Evolutionary conservation across 495 filamentous ascomycete species (phyloP), one percentile per base, ranked within the genome.

Genomic region (Xylaria bambusicola): DNA sequence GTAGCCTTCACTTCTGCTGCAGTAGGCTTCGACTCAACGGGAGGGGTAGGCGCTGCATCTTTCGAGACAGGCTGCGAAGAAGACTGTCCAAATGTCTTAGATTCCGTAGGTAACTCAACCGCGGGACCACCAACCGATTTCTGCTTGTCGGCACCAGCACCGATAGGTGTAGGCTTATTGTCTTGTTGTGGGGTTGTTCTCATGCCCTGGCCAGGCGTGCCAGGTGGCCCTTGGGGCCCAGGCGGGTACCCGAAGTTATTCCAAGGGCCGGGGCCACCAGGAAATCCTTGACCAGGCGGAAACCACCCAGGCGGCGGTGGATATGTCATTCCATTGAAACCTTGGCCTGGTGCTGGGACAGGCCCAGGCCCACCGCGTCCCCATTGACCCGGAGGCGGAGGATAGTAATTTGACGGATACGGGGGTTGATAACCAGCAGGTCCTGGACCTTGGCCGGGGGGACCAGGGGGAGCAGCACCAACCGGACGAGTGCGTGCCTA

Each of bases 281-380:
- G 87, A 66, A 92, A 96, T 8, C 86, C 87, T 71, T 92, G 91
- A n/a, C 85, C 87, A 10, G 90, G 88, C 67, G 86, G 87, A 72
- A 84, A 92, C 91, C 91, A 96, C 46, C 85, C 88, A 18, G 86
- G 88, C 52, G 82, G 86, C 10, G 84, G 88, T 45, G 83, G 75
- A 33, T 79, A 81, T 7, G 73, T 75, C 72, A 80, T 76, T 24
- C 65, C 68, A 41, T 73, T 73, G 33, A 79, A 79, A n/a, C 66
- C 72, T 52, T 72, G 71, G 23, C 23, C 68, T 24, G 75, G 75
- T 17, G 63, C 70, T 9, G 75, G 73, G 42, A 49, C 69, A 26
- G 70, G 71, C 38, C 61, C 66, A 23, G 66, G 89, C 21, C 82
- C 85, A 54, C 80, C 83, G 68, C 81, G 85, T 48, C 79, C 81